These are phyloP conservation scores for Xylaria sp. DNA, from an alignment of 2,329 filamentous ascomycete species.

Conservation along the genomic window DNA sequence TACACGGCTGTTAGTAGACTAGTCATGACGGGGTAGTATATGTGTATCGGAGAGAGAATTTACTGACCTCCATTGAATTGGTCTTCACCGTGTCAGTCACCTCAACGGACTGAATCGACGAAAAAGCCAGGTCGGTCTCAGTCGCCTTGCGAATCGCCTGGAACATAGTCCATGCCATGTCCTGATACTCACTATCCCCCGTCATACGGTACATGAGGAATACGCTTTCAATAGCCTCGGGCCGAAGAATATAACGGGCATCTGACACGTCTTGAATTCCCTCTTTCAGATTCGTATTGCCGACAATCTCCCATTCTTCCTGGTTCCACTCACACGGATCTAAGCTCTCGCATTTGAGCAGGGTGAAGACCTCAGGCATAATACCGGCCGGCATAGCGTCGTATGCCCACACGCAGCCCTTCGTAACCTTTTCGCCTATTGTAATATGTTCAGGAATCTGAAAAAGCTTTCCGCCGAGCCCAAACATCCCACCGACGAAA, in stretches of 20 bases:
- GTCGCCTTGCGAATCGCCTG: conserved; percentile 58
- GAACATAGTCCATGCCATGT: conserved; percentile 65
- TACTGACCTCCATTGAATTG: conserved; percentile 45
- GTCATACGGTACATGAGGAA: conserved; percentile 66
- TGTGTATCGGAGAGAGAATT: neutral
- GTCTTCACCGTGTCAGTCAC: conserved; percentile 53
- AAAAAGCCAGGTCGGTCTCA: conserved; percentile 59
- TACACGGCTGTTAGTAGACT: conserved; percentile 59
- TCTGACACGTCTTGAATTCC: conserved; percentile 71
- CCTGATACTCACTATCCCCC: conserved; percentile 58
- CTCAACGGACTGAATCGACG: conserved; percentile 62
- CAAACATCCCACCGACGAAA: conserved; percentile 61
- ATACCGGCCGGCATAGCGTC: conserved; percentile 63
- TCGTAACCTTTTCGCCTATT: conserved; percentile 59
- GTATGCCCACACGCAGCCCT: conserved; percentile 70
- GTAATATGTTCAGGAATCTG: conserved; percentile 57
- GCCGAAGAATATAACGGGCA: conserved; percentile 60
- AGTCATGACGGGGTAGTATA: conserved; percentile 47
- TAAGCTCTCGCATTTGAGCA: conserved; percentile 55
- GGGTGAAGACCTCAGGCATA: conserved; percentile 66
- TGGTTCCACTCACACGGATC: conserved; percentile 57
- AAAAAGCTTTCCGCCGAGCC: conserved; percentile 58
- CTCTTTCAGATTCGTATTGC: conserved; percentile 51
- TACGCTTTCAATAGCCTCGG: conserved; percentile 64
- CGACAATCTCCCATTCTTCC: conserved; percentile 40